Conservation (phyloP, 1,139 yeast genomes). For the Saccharomycopsis phalli region DNA sequence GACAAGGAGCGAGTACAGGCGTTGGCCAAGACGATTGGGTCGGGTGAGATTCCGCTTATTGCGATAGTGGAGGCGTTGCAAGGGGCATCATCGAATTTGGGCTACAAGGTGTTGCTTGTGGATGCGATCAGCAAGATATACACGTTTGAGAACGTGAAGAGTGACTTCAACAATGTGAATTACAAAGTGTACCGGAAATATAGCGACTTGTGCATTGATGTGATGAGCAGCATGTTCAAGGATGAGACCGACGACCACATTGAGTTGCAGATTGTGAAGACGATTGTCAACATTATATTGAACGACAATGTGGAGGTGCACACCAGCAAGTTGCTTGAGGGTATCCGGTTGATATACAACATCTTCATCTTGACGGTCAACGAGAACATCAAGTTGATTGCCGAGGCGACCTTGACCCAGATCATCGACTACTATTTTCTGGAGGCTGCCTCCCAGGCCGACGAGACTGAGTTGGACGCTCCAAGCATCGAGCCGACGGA, state of each 20-base stretch:
- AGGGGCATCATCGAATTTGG: constrained; percentile 10
- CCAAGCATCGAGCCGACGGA: constrained; percentile 4
- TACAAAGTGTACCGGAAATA: constrained; percentile 9
- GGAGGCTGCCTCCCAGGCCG: constrained; percentile 23
- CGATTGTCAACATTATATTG: constrained; percentile 79
- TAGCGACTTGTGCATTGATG: constrained; percentile 32
- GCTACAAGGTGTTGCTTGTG: constrained; percentile 14
- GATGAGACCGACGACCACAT: constrained; percentile 85
- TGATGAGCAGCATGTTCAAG: constrained; percentile 75
- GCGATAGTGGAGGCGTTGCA: constrained; percentile 7
- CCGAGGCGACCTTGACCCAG: constrained; percentile 92
- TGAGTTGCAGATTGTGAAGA: constrained; percentile 88
- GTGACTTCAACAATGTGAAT: constrained; percentile 10
- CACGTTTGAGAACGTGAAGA: constrained; percentile 17
- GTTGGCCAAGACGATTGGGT: constrained; percentile 1
- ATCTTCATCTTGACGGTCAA: constrained; percentile 79
- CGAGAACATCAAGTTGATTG: constrained; percentile 57
- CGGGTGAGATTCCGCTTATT: constrained; percentile 12
- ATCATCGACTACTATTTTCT: constrained; percentile 47
- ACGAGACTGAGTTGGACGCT: constrained; percentile 37
- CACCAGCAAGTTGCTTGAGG: constrained; percentile 81
- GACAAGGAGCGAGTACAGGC: constrained; percentile 14
- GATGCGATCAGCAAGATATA: constrained; percentile 19
- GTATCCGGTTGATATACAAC: constrained; percentile 87
- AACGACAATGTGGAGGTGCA: constrained; percentile 79